Evolutionary conservation across 441 rosid species (phyloP).

Genomic region (Bocquillonia castaneifolia): DNA sequence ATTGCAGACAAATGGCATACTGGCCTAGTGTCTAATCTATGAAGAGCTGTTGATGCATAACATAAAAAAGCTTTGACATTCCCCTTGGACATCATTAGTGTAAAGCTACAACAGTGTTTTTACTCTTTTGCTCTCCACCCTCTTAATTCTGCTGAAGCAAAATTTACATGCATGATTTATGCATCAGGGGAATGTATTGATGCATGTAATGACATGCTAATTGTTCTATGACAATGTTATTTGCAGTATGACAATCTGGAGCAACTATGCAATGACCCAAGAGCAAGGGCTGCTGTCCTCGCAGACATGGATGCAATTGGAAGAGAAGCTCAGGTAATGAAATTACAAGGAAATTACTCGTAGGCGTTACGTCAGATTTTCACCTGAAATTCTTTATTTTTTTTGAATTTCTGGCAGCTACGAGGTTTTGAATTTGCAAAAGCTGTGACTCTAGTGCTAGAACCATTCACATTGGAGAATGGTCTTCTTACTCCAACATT

Average conservation of each 20-base stretch:
- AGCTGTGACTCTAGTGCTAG: slow-evolving; percentile 73
- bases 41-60: not conserved
- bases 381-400: not conserved
- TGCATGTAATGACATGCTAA: not conserved
- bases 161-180: not conserved
- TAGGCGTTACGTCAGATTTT: not conserved
- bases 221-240: not conserved
- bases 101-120: not conserved
- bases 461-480: slow-evolving; percentile 82
- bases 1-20: not conserved
- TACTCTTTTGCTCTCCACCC: not conserved
- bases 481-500: slow-evolving; percentile 91
- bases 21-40: not conserved
- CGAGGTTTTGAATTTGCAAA: slow-evolving; percentile 95
- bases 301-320: slow-evolving; percentile 84
- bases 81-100: too few species aligned
- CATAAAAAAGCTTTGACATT: too few species aligned
- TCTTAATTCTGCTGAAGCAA: not conserved
- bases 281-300: slow-evolving; percentile 68
- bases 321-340: slow-evolving; percentile 77
- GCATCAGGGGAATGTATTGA: not conserved
- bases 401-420: slow-evolving; percentile 44
- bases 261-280: slow-evolving; percentile 71
- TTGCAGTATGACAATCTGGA: slow-evolving; percentile 53
- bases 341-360: not conserved